phyloP scores from a whole-genome alignment of 2,329 filamentous ascomycete genomes.

The Dendrostoma leiphaemia region DNA sequence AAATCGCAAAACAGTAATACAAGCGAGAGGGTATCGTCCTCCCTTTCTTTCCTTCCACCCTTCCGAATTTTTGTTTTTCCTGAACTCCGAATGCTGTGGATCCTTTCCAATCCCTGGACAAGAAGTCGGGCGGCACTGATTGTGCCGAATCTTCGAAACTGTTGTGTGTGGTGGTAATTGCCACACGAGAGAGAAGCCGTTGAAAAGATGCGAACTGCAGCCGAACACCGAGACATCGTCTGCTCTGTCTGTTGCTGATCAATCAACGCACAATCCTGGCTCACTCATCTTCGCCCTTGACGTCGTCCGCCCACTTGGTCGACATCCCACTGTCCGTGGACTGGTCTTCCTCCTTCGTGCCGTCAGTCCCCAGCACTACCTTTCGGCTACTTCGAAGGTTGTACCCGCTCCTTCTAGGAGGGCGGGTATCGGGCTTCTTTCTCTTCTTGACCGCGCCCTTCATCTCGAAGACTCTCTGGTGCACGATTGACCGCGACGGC shows the following conservation, averaged over 20 bases:
- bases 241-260: neutral
- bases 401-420: conserved; percentile 1
- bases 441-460: neutral
- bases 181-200: neutral
- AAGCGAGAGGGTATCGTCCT: conserved; percentile 13
- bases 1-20: neutral
- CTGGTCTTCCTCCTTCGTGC: neutral
- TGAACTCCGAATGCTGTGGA: conserved; percentile 11
- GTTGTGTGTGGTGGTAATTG: neutral
- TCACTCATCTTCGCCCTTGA: neutral
- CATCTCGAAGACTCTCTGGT: conserved; percentile 6
- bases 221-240: neutral
- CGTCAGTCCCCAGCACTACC: neutral
- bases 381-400: conserved; percentile 1
- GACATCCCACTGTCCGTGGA: neutral
- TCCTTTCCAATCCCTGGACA: conserved; percentile 3
- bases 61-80: neutral
- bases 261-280: neutral
- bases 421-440: neutral
- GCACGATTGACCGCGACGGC: neutral
- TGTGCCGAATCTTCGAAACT: neutral
- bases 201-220: neutral
- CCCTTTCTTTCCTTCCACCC: conserved; percentile 1
- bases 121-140: neutral
- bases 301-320: neutral